phyloP scores from a whole-genome alignment of 331 rosid genomes.

The Pyracantha coccinea region DNA sequence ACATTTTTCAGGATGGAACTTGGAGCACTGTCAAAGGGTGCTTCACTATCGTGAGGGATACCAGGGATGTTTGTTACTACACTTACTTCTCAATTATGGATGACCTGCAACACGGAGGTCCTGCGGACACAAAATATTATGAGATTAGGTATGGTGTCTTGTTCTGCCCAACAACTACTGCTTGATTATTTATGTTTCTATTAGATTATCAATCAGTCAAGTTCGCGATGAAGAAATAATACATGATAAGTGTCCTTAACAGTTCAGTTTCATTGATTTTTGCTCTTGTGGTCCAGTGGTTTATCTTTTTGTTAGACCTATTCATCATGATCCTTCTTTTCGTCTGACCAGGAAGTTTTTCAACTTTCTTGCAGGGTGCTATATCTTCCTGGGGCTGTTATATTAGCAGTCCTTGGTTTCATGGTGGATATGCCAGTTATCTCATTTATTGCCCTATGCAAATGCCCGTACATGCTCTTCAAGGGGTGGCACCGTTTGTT shows the following conservation, averaged over 20 bases:
- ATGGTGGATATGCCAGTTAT: slow-evolving; percentile 60
- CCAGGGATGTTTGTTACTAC: slow-evolving; percentile 55
- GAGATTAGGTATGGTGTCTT: slow-evolving; percentile 63
- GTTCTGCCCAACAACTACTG: neutral
- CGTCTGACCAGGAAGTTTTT: neutral
- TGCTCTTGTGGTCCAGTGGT: neutral
- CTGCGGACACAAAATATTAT: slow-evolving; percentile 49
- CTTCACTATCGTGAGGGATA: slow-evolving; percentile 63
- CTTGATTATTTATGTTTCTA: too few species aligned
- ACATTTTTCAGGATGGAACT: slow-evolving; percentile 74
- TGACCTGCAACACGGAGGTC: slow-evolving; percentile 46
- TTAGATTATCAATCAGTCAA: neutral
- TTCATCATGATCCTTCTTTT: neutral
- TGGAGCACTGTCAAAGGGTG: slow-evolving; percentile 53
- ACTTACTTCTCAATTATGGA: slow-evolving; percentile 79
- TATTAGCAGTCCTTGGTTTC: slow-evolving; percentile 57
- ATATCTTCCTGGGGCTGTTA: slow-evolving; percentile 66
- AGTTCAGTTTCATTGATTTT: neutral
- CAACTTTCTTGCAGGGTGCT: slow-evolving; percentile 48
- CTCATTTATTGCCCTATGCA: slow-evolving; percentile 63
- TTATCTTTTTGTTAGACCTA: neutral
- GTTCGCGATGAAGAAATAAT: neutral
- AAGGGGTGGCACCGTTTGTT: slow-evolving; percentile 94
- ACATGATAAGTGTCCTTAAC: neutral
- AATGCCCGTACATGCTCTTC: slow-evolving; percentile 78